These are phyloP conservation scores for Arabis hirsuta DNA, from an alignment of 345 rosid genomes.

Conservation along the genomic window DNA sequence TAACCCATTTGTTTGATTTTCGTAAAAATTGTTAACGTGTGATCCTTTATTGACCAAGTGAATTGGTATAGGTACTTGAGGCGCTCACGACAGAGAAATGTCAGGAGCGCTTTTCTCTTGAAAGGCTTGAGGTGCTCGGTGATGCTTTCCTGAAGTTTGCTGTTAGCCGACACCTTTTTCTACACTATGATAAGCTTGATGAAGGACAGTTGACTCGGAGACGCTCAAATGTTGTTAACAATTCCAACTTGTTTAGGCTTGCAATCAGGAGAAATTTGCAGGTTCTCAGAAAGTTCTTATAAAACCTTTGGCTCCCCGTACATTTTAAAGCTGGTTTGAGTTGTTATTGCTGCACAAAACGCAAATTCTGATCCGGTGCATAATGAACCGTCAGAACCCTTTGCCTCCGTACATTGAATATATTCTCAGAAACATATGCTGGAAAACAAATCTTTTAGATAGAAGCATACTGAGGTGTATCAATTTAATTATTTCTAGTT, in stretches of 20 bases:
- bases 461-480: conserved; percentile 19
- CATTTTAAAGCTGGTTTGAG: conserved; percentile 23
- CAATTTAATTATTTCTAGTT: neutral
- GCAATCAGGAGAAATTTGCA: conserved; percentile 70
- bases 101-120: conserved; percentile 94
- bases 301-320: conserved; percentile 20
- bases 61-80: conserved; percentile 66
- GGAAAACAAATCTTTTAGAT: conserved; percentile 19
- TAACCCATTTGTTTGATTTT: conserved; percentile 34
- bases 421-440: conserved; percentile 8
- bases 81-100: conserved; percentile 97
- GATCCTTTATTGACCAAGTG: conserved; percentile 39
- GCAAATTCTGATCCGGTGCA: conserved; percentile 21
- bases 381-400: conserved; percentile 26
- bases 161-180: conserved; percentile 81
- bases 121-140: conserved; percentile 88
- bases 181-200: conserved; percentile 68
- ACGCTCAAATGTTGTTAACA: conserved; percentile 82
- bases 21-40: conserved; percentile 16
- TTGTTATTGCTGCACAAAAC: conserved; percentile 4
- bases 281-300: conserved; percentile 46
- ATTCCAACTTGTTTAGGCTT: conserved; percentile 70
- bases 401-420: conserved; percentile 11
- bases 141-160: conserved; percentile 92
- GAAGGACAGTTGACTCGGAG: conserved; percentile 85